Evolutionary conservation across 805 yeast species (phyloP), one percentile per base, ranked within the genome.

Genomic region (Lipomyces orientalis): DNA sequence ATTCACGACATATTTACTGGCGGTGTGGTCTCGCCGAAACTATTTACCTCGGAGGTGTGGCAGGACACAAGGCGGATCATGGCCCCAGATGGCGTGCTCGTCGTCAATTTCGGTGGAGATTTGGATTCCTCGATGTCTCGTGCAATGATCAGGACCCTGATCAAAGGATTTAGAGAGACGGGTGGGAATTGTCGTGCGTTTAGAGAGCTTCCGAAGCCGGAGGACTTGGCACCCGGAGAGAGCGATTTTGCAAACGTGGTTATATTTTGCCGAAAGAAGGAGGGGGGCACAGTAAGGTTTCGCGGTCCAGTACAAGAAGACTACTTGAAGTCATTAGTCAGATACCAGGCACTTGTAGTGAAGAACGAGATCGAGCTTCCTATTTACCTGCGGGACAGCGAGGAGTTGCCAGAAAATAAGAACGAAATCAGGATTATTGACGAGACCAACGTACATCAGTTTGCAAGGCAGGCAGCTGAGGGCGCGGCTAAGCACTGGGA

Each of bases 1-100:
- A 37, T 69, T 37, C 72, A 69, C 52, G 72, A 69, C 54, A 64
- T 69, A 43, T 69, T 69, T 52, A 58, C 72, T 1, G 70, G 71
- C 8, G 72, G 71, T 8, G 58, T 34, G n/a, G 61, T 64, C 8
- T 63, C 70, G 37, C 69, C 72, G 49, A 8, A 29, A 22, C 35
- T 67, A 46, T 60, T 69, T 49, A 69, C 72, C 25, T 16, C 58
- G 9, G 72, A 69, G 51, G 54, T 68, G 49, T 69, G 72, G 72
- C 46, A 61, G 46, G 66, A 64, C 37, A 43, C 61, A 25, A 56
- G 60, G 14, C 35, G 49, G 10, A 39, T 69, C 4, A 33, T 69
- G 56, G 49, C 72, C 2, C 60, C 66, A 14, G 71, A 65, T 60
- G 72, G 70, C 8, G 66, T 69, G 12, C 46, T 69, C 25, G 72